A percentile compares a stretch with the other conserved stretches of the same genome.
Evolutionary conservation across 257 asterid species (phyloP).

Genomic region (Rubia yunnanensis): DNA sequence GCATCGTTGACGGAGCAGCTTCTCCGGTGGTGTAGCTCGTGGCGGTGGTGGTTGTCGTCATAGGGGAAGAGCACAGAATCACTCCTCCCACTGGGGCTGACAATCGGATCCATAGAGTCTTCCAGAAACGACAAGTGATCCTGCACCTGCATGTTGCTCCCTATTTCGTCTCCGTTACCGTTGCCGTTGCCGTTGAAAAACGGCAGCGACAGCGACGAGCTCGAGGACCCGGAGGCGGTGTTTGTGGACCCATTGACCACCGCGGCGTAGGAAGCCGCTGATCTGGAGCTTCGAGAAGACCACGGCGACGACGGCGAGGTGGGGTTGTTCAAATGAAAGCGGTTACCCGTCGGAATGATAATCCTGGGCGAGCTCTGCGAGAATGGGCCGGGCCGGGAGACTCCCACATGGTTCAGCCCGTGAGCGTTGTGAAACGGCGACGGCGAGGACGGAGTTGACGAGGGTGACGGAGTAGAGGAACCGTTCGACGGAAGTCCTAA

Average conservation of each 20-base stretch:
- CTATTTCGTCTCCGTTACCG: conserved; percentile 29
- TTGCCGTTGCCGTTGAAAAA: conserved; percentile 24
- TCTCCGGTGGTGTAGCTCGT: conserved; percentile 52
- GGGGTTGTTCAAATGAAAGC: conserved; percentile 40
- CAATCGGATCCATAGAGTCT: conserved; percentile 57
- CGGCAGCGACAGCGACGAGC: conserved; percentile 32
- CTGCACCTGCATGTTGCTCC: conserved; percentile 25
- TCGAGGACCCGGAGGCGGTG: conserved; percentile 33
- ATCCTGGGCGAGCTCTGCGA: conserved; percentile 47
- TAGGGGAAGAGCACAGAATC: conserved; percentile 61
- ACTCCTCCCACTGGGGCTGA: conserved; percentile 85
- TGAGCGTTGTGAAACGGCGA: conserved; percentile 17
- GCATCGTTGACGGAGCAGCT: conserved; percentile 84
- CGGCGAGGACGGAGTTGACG: conserved; percentile 29
- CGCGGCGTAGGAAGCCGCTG: conserved; percentile 51
- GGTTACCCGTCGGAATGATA: conserved; percentile 41
- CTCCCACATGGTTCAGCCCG: neutral
- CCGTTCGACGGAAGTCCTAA: conserved; percentile 39
- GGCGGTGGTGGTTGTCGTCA: conserved; percentile 16
- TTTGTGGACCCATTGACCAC: conserved; percentile 42
- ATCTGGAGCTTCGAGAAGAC: conserved; percentile 42
- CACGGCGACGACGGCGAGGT: conserved; percentile 45
- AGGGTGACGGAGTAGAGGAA: conserved; percentile 31
- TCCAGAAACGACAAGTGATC: conserved; percentile 53
- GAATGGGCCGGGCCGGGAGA: conserved; percentile 28